These are phyloP conservation scores for Tricholoma sp. DNA, from an alignment of 768 basidiomycete species.

Conservation along the genomic window DNA sequence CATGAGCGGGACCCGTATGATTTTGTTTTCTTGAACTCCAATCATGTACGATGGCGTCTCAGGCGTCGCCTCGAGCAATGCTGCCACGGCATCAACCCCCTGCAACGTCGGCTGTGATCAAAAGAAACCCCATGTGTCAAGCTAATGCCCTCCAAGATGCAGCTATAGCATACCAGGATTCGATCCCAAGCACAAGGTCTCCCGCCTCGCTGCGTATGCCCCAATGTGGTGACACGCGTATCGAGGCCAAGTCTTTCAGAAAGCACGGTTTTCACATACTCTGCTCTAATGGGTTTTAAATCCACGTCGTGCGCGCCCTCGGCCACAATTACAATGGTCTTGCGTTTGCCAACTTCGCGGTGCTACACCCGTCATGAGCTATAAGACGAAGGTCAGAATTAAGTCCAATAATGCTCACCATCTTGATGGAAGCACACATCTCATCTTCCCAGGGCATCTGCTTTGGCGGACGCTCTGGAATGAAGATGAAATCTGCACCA, in stretches of 20 bases:
- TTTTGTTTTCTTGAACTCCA: conserved; percentile 92
- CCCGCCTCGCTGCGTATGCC: conserved; percentile 95
- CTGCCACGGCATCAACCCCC: conserved; percentile 89
- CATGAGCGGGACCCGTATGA: conserved; percentile 85
- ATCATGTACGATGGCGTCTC: conserved; percentile 97
- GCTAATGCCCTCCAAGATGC: not conserved
- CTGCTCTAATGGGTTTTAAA: conserved; percentile 88
- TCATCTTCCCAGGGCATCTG: conserved; percentile 82
- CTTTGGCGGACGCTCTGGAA: conserved; percentile 87
- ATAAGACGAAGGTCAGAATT: not conserved
- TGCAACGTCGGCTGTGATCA: conserved; percentile 82
- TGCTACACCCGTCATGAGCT: conserved; percentile 49
- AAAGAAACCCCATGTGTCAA: not conserved
- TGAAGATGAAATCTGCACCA: conserved; percentile 97
- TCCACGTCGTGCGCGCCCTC: conserved; percentile 90
- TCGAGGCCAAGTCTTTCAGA: conserved; percentile 85
- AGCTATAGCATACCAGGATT: conserved; percentile 60
- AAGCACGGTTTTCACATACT: conserved; percentile 87
- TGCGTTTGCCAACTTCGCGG: conserved; percentile 87
- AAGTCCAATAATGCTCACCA: conserved; percentile 29
- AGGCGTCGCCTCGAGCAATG: conserved; percentile 79
- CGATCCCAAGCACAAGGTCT: conserved; percentile 91
- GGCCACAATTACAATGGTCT: conserved; percentile 97
- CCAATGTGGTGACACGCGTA: conserved; percentile 93
- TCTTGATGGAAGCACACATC: conserved; percentile 84